Evolutionary conservation across 2,329 filamentous ascomycete species (phyloP), one percentile per base, ranked within the genome.

Genomic region (Alternaria triticimaculans): DNA sequence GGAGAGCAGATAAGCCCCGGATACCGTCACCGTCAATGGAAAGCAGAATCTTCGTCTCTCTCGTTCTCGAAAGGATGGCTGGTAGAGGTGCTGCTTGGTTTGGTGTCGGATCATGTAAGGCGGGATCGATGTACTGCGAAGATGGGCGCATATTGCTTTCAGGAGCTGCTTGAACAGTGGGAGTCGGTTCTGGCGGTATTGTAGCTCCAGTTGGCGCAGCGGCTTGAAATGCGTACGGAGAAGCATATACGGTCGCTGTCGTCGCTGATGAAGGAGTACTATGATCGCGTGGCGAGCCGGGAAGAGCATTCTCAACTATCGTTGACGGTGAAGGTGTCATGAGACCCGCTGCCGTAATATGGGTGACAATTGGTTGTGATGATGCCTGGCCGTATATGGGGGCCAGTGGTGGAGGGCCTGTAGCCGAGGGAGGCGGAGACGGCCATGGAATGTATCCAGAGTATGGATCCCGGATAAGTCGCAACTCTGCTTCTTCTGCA

Each of bases 1-100:
- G 61, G 9, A 75, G 65, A 25, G 74, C 57, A 18, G 76, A 77
- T 7, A 78, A 65, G 23, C 76, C 76, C 15, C 76, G 71, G 26
- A 78, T 67, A 6, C 76, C 76, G 53, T 77, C 74, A 2, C 76
- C 76, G 46, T 78, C 76, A 9, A 78, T 69, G 11, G 73, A 76
- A 15, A 78, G 74, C 7, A 78, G 58, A 18, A 78, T 70, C 28
- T 78, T 78, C 4, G 71, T 75, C 54, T 77, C 72, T 55, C 75
- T 66, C 25, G 61, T 70, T 21, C 62, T 60, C 18, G 69, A 68
- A 3, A 67, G 60, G 28, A 71, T 49, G 15, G 53, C 46, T 25
- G 61, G 50, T 12, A 48, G 26, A 8, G 64, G 50, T 11, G 56
- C 26, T 46, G 56, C 55, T 55, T 62, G 41, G 10, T 65, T 64